Evolutionary conservation across 495 filamentous ascomycete species (phyloP).

Genomic region (Copromyces sp.): DNA sequence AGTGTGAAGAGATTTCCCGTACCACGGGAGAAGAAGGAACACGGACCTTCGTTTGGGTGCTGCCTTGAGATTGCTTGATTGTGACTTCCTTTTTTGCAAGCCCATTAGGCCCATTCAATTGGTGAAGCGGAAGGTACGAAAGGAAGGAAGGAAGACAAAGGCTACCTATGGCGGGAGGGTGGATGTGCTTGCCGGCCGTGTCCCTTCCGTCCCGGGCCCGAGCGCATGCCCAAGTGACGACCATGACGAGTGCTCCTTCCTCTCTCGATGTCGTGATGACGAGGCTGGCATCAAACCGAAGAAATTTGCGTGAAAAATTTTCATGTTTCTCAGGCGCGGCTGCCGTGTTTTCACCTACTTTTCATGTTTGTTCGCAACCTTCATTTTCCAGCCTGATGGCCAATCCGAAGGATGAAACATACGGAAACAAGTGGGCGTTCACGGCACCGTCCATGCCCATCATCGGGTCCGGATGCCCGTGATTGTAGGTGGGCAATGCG

Average conservation of each 20-base stretch:
- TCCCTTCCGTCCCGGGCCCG: background rate
- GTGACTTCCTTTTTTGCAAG: background rate
- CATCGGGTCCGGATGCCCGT: background rate
- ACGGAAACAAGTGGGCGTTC: background rate
- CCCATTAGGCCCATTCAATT: background rate
- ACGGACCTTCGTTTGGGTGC: background rate
- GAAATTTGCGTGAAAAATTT: background rate
- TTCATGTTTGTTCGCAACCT: background rate
- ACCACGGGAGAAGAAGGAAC: background rate
- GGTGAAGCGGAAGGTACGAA: background rate
- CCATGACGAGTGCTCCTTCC: background rate
- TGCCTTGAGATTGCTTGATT: background rate
- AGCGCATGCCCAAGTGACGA: background rate
- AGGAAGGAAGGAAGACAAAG: background rate
- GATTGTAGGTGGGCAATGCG: background rate
- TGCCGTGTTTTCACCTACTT: background rate
- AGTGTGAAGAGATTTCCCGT: background rate
- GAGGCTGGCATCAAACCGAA: background rate
- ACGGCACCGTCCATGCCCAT: background rate
- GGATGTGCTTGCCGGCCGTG: conserved; percentile 4
- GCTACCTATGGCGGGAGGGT: background rate
- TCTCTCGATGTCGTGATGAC: background rate
- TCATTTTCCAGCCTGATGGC: background rate
- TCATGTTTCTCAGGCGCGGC: background rate
- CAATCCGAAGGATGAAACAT: background rate